Percentiles rank a stretch among this genome's conserved stretches.
These are phyloP conservation scores for Fusarium heterosporum DNA, from an alignment of 2,329 filamentous ascomycete species.

Conservation along the genomic window DNA sequence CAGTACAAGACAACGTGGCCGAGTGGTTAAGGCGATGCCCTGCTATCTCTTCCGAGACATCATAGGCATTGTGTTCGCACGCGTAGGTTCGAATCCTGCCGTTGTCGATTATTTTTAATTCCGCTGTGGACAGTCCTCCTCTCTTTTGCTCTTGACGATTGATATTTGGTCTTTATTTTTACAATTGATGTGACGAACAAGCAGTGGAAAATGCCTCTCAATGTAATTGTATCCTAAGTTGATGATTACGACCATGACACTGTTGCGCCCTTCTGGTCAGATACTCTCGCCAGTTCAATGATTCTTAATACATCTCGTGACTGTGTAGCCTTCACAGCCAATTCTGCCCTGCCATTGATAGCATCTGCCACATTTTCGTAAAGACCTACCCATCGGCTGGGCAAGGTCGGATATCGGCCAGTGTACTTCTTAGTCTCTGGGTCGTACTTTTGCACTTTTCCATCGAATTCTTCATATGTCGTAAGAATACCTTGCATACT, in stretches of 20 bases:
- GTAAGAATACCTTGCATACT: constrained; percentile 47
- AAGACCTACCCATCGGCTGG: constrained; percentile 54
- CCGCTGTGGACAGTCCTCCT: too few species aligned
- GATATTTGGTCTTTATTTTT: neutral
- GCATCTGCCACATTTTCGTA: constrained; percentile 56
- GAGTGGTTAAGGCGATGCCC: constrained; percentile 37
- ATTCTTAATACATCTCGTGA: constrained; percentile 54
- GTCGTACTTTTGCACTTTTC: constrained; percentile 48
- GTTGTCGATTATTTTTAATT: constrained; percentile 23
- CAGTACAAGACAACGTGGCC: constrained; percentile 24
- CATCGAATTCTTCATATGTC: constrained; percentile 53
- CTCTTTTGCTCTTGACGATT: neutral
- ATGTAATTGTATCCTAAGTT: too few species aligned
- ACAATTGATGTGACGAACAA: neutral
- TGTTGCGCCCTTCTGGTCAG: constrained; percentile 49
- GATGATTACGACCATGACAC: constrained; percentile 42
- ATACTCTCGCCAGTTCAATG: constrained; percentile 56
- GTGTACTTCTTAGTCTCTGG: constrained; percentile 49
- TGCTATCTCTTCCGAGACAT: constrained; percentile 30
- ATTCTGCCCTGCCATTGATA: constrained; percentile 53
- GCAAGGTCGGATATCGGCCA: constrained; percentile 54
- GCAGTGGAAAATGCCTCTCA: too few species aligned
- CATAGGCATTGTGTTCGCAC: constrained; percentile 36
- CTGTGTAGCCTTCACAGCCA: constrained; percentile 55
- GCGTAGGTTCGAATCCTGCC: constrained; percentile 37